Evolutionary conservation across 495 filamentous ascomycete species (phyloP).

Genomic region (Penicillium odoratum): DNA sequence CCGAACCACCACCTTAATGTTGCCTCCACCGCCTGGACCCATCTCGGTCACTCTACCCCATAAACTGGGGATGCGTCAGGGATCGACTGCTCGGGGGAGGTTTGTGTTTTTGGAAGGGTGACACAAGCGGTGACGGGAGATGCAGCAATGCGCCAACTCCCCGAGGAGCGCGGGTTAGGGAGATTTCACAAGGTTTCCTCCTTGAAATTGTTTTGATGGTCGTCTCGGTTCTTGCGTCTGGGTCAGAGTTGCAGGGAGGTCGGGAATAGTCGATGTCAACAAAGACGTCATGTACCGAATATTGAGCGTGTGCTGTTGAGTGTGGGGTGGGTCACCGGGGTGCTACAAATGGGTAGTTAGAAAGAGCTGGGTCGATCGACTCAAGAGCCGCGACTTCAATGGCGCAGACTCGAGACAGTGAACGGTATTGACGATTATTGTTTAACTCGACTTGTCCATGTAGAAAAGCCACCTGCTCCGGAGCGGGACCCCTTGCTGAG

Average conservation of each 20-base stretch:
- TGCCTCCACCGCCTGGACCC: conserved; percentile 82
- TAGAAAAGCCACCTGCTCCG: conserved; percentile 42
- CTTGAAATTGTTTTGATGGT: not conserved
- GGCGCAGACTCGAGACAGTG: conserved; percentile 9
- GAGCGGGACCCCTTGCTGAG: conserved; percentile 34
- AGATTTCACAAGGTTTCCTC: conserved; percentile 18
- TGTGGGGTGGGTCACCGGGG: conserved; percentile 20
- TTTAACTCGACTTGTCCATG: conserved; percentile 26
- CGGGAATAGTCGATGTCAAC: conserved; percentile 35
- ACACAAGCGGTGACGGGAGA: conserved; percentile 29
- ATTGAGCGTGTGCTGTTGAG: conserved; percentile 30
- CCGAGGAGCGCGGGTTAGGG: conserved; percentile 37
- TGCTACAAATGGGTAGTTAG: not conserved
- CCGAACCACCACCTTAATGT: conserved; percentile 99
- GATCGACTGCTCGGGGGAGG: conserved; percentile 10
- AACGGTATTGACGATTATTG: conserved; percentile 22
- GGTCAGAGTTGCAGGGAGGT: conserved; percentile 13
- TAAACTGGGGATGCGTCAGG: conserved; percentile 30
- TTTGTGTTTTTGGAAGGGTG: conserved; percentile 12
- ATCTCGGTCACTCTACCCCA: conserved; percentile 52
- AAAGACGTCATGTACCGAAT: conserved; percentile 48
- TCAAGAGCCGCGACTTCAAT: conserved; percentile 6
- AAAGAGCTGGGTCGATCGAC: not conserved
- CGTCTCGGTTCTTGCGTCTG: conserved; percentile 11
- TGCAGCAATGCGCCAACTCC: conserved; percentile 41